Evolutionary conservation across 768 basidiomycete genomes (phyloP).

Genomic region (Crassisporium funariophilum): DNA sequence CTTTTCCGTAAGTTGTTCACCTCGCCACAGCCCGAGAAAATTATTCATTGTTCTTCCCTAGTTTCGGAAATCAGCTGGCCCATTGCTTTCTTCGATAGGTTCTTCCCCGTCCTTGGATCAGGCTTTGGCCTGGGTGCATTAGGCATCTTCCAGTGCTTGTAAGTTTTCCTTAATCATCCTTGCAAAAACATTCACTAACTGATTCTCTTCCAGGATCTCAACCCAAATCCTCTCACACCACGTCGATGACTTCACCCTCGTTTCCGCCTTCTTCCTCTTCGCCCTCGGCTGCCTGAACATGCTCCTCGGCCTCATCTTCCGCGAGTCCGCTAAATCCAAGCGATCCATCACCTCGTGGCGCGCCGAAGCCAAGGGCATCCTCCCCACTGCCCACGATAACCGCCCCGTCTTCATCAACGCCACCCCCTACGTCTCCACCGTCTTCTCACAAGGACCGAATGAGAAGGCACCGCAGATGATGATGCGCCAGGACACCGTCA

Average conservation of each 20-base stretch:
- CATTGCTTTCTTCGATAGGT: conserved; percentile 75
- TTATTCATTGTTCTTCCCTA: conserved; percentile 15
- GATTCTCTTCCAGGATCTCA: background rate
- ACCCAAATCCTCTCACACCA: conserved; percentile 62
- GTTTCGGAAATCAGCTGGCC: conserved; percentile 85
- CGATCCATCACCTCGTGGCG: conserved; percentile 70
- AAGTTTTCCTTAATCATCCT: background rate
- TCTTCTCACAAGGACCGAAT: conserved; percentile 37
- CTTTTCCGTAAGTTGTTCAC: conserved; percentile 54
- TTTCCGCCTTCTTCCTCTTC: conserved; percentile 91
- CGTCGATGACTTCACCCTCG: conserved; percentile 87
- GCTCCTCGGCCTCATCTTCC: conserved; percentile 73
- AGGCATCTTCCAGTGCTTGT: conserved; percentile 74
- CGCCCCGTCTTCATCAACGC: conserved; percentile 25
- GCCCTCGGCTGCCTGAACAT: conserved; percentile 89
- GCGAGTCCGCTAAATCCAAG: conserved; percentile 58
- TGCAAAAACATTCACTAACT: background rate
- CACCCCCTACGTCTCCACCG: conserved; percentile 35
- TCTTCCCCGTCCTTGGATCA: conserved; percentile 87
- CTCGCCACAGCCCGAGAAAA: background rate
- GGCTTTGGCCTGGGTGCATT: conserved; percentile 86
- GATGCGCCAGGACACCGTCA: conserved; percentile 1
- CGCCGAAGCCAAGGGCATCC: conserved; percentile 50
- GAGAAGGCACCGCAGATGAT: conserved; percentile 26
- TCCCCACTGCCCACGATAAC: conserved; percentile 50